Evolutionary conservation across 192 early-diverging fungal genomes (phyloP), one percentile per base, ranked within the genome.

Genomic region (Spizellomyces sp.): DNA sequence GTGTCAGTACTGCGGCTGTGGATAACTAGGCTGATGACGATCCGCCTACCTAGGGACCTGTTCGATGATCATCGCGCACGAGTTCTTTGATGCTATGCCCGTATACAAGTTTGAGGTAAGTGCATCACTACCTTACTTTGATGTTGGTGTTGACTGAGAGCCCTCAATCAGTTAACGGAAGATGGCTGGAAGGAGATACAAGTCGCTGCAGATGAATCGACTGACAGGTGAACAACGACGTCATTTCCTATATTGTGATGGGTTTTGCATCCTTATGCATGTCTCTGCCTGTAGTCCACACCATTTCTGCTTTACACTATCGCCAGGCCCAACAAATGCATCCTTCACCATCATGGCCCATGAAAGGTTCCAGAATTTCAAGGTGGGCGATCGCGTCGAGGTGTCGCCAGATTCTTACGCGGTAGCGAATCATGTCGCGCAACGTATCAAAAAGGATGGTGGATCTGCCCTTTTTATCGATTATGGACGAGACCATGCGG

Each of bases 11-110:
- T 65, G 5, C 15, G 48, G 59, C 59, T 22, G 10, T 22, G 15
- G 22, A n/a, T 12, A 45, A 9, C 19, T 2, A 43, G 6, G 5
- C 62, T 63, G 15, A 63, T 22, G 7, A 12, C 9, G 14, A 48
- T 48, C 27, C 27, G 27, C 3, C 27, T 36, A 19, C 6, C 1
- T 68, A 68, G 66, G 66, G 43, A 57, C 58, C 36, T 68, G 57
- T 58, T 89, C 92, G 14, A 66, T 95, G 55, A 77, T 95, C 21
- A 81, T 96, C 68, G 94, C 95, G 0, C 95, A 99, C 79, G 97
- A 99, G 80, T 97, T 98, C 64, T 98, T 99, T 81, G 97, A 99
- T 68, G 96, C 97, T 0, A 81, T 99, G 60, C 95, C 97, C 0
- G 82, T 98, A 19, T 91, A 93, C 82, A 89, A 88, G 67, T 94